Evolutionary conservation across 176 grass and related monocot genomes (phyloP).

Genomic region (Zoysia pacifica): DNA sequence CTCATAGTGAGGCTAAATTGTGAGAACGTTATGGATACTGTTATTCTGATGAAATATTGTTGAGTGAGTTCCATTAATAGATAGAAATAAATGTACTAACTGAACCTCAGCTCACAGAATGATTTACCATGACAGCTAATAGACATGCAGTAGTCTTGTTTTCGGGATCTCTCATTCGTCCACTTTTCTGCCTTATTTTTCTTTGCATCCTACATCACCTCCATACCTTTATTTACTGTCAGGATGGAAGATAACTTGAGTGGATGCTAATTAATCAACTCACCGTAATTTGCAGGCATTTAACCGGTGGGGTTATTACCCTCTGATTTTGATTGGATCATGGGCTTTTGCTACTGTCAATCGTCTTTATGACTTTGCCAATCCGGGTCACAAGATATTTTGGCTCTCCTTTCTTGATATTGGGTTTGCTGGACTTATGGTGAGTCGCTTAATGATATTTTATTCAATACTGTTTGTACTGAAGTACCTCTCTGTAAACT

Average conservation of each 20-base stretch:
- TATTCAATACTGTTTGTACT: constrained; percentile 31
- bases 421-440: constrained; percentile 93
- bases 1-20: neutral
- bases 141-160: neutral
- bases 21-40: neutral
- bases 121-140: neutral
- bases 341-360: constrained; percentile 95
- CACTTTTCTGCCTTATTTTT: neutral
- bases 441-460: constrained; percentile 44
- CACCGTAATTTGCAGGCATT: constrained; percentile 59
- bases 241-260: constrained; percentile 7
- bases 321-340: constrained; percentile 93
- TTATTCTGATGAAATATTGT: constrained; percentile 27
- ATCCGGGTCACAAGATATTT: constrained; percentile 83
- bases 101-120: neutral
- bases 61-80: neutral
- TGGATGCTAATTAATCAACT: constrained; percentile 6
- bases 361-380: constrained; percentile 71
- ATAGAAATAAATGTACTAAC: neutral
- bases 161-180: neutral
- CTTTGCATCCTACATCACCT: neutral
- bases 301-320: constrained; percentile 95
- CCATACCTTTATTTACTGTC: neutral
- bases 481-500: neutral
- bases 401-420: constrained; percentile 93